Percentiles rank a stretch among this genome's conserved stretches.
These are phyloP conservation scores for Prunus fruticosa DNA, from an alignment of 306 rosid species.

Conservation along the genomic window DNA sequence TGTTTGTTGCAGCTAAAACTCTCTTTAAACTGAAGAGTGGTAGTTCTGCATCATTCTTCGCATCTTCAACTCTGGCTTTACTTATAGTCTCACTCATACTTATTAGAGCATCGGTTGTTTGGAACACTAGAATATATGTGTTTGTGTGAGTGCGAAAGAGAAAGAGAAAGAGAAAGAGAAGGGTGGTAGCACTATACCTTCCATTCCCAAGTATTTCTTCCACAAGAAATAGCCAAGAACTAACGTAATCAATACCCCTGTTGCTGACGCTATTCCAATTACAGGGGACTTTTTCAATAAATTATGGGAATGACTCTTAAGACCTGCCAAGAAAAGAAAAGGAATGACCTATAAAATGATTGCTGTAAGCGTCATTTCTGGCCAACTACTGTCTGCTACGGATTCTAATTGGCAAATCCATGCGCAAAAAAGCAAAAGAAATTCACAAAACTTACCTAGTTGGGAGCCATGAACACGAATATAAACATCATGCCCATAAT, in stretches of 20 bases:
- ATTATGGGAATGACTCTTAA: background rate
- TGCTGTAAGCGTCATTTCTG: background rate
- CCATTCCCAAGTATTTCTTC: background rate
- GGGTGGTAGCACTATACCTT: background rate
- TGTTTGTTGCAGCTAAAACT: conserved; percentile 37
- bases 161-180: background rate
- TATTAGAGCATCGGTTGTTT: background rate
- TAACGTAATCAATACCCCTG: background rate
- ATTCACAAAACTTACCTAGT: background rate
- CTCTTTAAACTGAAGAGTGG: conserved; percentile 33
- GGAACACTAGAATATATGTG: background rate
- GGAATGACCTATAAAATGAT: no score
- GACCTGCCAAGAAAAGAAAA: background rate
- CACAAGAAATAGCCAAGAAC: background rate
- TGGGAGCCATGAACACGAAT: background rate
- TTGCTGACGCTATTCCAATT: background rate
- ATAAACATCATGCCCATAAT: background rate
- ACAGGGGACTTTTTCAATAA: background rate
- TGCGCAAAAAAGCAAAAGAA: no score
- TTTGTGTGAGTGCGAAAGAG: no score
- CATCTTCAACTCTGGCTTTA: conserved; percentile 15
- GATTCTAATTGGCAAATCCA: background rate
- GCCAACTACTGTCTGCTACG: background rate
- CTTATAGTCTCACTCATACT: no score
- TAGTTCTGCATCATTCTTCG: conserved; percentile 29